Base-by-base conservation (phyloP, 495 filamentous ascomycete species). In the Talaromyces stipitatus region DNA sequence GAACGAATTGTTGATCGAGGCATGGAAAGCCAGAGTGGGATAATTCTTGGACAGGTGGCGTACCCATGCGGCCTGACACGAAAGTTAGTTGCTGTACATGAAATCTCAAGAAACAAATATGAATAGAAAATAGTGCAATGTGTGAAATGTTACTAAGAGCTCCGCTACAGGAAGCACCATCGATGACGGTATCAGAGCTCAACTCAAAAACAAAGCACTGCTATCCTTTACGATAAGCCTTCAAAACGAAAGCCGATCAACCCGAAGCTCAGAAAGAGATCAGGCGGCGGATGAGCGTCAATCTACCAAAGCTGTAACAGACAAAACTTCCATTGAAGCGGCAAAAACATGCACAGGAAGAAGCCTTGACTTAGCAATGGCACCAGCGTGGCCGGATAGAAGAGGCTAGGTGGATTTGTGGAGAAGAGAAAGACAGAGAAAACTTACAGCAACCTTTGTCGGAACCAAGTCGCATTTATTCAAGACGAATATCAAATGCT, bases 251-350 rank as follows among this genome's bases (percentile, higher is more conserved):
- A 80, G 70, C 76, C 68, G 70, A 71, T 84, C 88, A 87, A 80
- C 77, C 82, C 82, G 74, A 73, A 30, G 69, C 77, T 78, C 78
- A 78, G 68, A 75, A 80, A 70, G 79, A 81, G 70, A 59, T 68
- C 74, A 76, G 83, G 81, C 80, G 75, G 81, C 80, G 85, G 87
- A 86, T 82, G 71, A 78, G 78, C 82, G 77, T 86, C 75, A 69
- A 84, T 98, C 80, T 98, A 85, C 92, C 95, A 97, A 88, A 81
- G 88, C 84, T 87, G 90, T 98, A 98, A 98, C 94, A 92, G 92
- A 88, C 82, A 69, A 73, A 65, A 78, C 80, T 81, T 83, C 86
- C 89, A 95, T 82, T 65, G 82, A 65, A 63, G 69, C 55, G 61
- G 61, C 63, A 64, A 52, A 61, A 64, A 72, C 60, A 65, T 56